A percentile compares a stretch with the other conserved stretches of the same genome.
These are phyloP conservation scores for Alternaria sp. DNA, from an alignment of 2,329 filamentous ascomycete species.

Conservation along the genomic window DNA sequence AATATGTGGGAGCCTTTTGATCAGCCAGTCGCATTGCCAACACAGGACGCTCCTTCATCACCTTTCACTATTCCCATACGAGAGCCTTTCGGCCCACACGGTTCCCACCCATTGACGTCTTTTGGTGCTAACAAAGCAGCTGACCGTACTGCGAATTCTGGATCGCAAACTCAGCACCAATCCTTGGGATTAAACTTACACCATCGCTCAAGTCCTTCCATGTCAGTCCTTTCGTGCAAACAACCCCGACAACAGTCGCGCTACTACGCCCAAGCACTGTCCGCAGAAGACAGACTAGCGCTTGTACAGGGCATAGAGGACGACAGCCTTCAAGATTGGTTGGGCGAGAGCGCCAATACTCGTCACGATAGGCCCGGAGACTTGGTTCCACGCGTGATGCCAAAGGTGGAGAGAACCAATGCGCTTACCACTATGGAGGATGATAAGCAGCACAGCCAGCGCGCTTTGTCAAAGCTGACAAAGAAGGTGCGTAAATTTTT, in stretches of 20 bases:
- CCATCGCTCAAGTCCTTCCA: neutral
- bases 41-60: neutral
- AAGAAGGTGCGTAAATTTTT: constrained; percentile 20
- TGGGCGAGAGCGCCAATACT: constrained; percentile 10
- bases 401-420: constrained; percentile 13
- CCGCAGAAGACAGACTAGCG: constrained; percentile 22
- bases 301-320: constrained; percentile 27
- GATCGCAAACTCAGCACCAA: neutral
- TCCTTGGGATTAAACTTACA: neutral
- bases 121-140: neutral
- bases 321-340: constrained; percentile 32
- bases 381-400: constrained; percentile 16
- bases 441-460: constrained; percentile 19
- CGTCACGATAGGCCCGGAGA: constrained; percentile 20
- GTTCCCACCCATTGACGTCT: neutral
- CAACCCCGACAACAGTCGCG: constrained; percentile 15
- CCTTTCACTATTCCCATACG: neutral
- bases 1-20: neutral
- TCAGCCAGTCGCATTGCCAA: neutral
- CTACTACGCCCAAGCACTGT: constrained; percentile 34
- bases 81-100: neutral
- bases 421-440: constrained; percentile 17
- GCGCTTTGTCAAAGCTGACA: constrained; percentile 1
- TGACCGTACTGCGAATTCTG: neutral
- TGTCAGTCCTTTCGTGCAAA: constrained; percentile 2